Evolutionary conservation across 2,329 filamentous ascomycete genomes (phyloP), one percentile per base, ranked within the genome.

Genomic region (Verticillium tricorpus): DNA sequence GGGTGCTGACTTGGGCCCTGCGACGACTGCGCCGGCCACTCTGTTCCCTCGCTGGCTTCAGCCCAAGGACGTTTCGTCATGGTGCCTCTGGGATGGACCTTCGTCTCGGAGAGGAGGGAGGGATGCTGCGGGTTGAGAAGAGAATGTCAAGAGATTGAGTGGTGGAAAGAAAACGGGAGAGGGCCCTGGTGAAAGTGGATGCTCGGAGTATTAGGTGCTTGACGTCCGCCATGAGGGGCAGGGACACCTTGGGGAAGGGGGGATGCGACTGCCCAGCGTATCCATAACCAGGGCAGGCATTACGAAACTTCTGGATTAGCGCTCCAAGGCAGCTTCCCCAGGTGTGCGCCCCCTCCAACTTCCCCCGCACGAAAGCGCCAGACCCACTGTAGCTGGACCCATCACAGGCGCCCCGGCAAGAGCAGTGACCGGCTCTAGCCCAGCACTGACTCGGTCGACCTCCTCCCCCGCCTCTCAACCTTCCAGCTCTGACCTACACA

Each of bases 61-160:
- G 65, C 60, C 61, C 65, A 68, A 35, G 55, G 62, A 1, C 63
- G 61, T 54, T 66, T 66, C 3, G 65, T 61, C 63, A 67, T 67
- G 17, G 22, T 37, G 28, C 11, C 45, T 52, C 19, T 12, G 19
- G 9, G 11, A 52, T 11, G 12, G 11, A 8, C 11, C 39, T n/a
- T 19, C 15, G 15, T n/a, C 17, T 45, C 15, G 34, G 34, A 35
- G 34, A 14, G 14, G n/a, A 17, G n/a, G 17, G 39, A 19, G n/a
- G 17, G 17, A 45, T 45, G 39, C 15, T 19, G 15, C 11, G 45
- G 34, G 14, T 35, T 35, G 34, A 14, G 22, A 22, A 22, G 12
- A 52, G 45, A 52, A 52, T 14, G 45, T 19, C n/a, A 28, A 19
- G 45, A 52, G 19, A 52, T 11, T 22, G 11, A 19, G 45, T 19